Base-by-base conservation (phyloP, 208 protist genomes). In the Crithidia expoeki region DNA sequence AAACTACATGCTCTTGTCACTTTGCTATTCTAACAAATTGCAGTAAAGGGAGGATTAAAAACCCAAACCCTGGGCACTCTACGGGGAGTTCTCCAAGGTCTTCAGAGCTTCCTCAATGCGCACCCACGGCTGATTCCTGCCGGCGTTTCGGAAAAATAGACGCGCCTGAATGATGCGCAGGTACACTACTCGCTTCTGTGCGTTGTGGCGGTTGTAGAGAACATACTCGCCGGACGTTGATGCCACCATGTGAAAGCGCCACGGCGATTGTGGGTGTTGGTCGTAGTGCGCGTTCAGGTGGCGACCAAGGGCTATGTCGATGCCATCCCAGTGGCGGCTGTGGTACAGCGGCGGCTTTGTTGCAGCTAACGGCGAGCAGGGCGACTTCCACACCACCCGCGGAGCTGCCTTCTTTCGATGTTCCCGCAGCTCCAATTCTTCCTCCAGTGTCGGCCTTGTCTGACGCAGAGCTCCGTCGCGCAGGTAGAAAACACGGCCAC, bases 141-240 rank as follows among this genome's bases (percentile, higher is more conserved):
- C 70, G n/a, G 74, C 56, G 30, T 74, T 68, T 19, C 86, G 80
- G n/a, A 91, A 58, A 52, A 95, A 80, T 11, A 92, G 40, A 23
- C 74, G 63, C 16, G 64, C 34, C 50, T 86, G 87, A n/a, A 92
- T 69, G 49, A 85, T 68, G 40, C 88, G 81, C 6, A 90, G 64
- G 58, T 83, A 83, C 7, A 95, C 33, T 9, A 91, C 38, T 27
- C 51, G 42, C 64, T 87, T 89, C 30, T 72, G 27, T 4, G 67
- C 73, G 12, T 34, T 73, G 16, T 71, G 52, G 11, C 72, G 76
- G 65, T 90, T 82, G 74, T 90, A 91, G 25, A 92, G 49, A 0
- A 93, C 79, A 68, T 94, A 94, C 80, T 89, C 83, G n/a, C 91
- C 88, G 2, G 70, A 49, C 21, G 66, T 81, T 0, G 83, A 62